Percentiles rank a stretch among this genome's conserved stretches.
phyloP scores from a whole-genome alignment of 148 eudicot species.

The Camellia sinensis region DNA sequence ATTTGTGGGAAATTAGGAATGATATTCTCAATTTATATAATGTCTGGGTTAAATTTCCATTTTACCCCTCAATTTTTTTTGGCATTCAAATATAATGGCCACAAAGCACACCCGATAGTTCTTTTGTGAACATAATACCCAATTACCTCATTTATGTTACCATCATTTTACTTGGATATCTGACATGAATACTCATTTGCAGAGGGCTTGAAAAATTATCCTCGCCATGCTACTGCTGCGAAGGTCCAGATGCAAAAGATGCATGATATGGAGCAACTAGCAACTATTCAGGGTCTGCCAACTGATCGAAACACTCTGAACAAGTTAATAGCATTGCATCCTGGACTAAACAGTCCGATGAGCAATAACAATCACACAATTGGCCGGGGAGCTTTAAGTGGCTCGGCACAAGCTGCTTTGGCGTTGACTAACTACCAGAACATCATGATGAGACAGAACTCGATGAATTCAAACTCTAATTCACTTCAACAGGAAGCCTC shows the following conservation, averaged over 20 bases:
- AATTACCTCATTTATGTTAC: neutral
- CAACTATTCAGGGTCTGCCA: conserved; percentile 59
- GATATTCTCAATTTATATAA: too few species aligned
- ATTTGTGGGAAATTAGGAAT: too few species aligned
- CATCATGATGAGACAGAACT: conserved; percentile 66
- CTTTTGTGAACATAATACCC: neutral
- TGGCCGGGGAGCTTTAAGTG: conserved; percentile 52
- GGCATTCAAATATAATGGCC: neutral
- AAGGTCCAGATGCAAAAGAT: conserved; percentile 65
- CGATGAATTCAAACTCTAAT: conserved; percentile 54
- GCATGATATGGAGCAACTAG: conserved; percentile 65
- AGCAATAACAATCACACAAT: conserved; percentile 38
- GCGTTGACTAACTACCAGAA: conserved; percentile 61
- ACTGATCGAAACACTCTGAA: conserved; percentile 56
- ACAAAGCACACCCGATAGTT: neutral
- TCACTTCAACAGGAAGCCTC: conserved; percentile 59
- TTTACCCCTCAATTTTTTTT: neutral
- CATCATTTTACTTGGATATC: neutral
- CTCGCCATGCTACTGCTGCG: conserved; percentile 52
- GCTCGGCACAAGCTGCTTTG: conserved; percentile 61
- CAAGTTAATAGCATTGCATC: conserved; percentile 60
- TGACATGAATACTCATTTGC: conserved; percentile 24
- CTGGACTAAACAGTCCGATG: conserved; percentile 49
- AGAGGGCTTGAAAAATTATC: conserved; percentile 86
- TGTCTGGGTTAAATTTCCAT: too few species aligned